Evolutionary conservation across 495 filamentous ascomycete species (phyloP).

Genomic region (Rusavskia elegans): DNA sequence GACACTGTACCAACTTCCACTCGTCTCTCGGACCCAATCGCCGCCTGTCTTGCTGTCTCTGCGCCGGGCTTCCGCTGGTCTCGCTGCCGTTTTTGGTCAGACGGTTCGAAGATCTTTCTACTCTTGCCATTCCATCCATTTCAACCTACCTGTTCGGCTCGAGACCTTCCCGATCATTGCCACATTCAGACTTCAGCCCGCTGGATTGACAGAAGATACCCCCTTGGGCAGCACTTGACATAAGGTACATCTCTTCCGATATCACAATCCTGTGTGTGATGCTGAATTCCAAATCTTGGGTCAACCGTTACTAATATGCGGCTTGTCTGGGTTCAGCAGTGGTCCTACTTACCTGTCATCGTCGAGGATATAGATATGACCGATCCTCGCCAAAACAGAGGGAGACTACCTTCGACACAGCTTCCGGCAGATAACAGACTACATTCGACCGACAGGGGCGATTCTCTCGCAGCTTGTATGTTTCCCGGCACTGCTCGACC

Average conservation of each 20-base stretch:
- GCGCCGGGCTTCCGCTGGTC: not conserved
- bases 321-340: constrained; percentile 28
- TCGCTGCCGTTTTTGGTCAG: constrained; percentile 1
- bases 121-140: not conserved
- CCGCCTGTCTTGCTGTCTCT: not conserved
- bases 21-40: constrained; percentile 2
- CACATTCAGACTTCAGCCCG: constrained; percentile 2
- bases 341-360: constrained; percentile 24
- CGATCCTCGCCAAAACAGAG: constrained; percentile 13
- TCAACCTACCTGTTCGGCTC: constrained; percentile 8
- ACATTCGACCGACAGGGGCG: not conserved
- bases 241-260: constrained; percentile 6
- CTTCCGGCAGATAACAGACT: constrained; percentile 3
- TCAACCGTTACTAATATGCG: constrained; percentile 20
- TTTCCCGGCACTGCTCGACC: not conserved
- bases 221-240: not conserved
- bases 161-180: constrained; percentile 11
- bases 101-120: not conserved
- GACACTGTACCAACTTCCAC: not conserved
- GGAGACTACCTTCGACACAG: constrained; percentile 8
- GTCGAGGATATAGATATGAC: constrained; percentile 24
- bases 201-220: not conserved
- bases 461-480: constrained; percentile 6
- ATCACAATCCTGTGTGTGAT: not conserved
- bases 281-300: not conserved